phyloP scores from a whole-genome alignment of 2,329 filamentous ascomycete species.

The Coleophoma crateriformis region DNA sequence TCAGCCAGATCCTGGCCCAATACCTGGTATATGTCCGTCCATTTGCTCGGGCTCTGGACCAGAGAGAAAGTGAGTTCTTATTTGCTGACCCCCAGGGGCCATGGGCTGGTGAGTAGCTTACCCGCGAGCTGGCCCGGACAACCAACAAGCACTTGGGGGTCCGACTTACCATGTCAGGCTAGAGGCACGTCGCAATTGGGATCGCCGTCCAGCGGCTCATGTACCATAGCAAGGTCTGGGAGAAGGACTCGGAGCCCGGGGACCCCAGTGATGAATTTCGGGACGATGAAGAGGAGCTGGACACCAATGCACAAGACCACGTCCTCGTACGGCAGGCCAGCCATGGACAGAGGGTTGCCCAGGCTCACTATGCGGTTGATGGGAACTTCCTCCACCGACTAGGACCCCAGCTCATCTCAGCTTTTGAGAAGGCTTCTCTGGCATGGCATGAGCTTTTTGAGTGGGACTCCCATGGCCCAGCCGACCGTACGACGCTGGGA shows the following conservation, averaged over 20 bases:
- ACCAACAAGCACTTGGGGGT: slow-evolving; percentile 4
- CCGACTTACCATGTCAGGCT: not conserved
- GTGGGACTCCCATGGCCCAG: not conserved
- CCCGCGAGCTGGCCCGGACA: not conserved
- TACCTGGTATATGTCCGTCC: slow-evolving; percentile 1
- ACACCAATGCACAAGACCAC: not conserved
- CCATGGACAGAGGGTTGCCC: not conserved
- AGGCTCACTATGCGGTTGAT: slow-evolving; percentile 2
- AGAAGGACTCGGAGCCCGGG: not conserved
- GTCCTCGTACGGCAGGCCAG: not conserved
- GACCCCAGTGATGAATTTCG: too few relatives aligned
- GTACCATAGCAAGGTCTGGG: not conserved
- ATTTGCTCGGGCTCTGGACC: slow-evolving; percentile 1
- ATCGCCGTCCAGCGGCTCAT: not conserved
- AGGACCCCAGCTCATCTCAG: slow-evolving; percentile 1
- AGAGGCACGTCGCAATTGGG: slow-evolving; percentile 3
- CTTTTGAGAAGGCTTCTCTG: slow-evolving; percentile 1
- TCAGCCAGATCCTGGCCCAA: slow-evolving; percentile 3
- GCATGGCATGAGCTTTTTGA: slow-evolving; percentile 1
- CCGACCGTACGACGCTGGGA: too few relatives aligned
- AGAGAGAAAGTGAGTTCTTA: slow-evolving; percentile 1
- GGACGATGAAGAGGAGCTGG: not conserved
- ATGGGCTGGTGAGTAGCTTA: too few relatives aligned
- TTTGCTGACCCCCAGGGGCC: not conserved
- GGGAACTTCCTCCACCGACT: slow-evolving; percentile 3